Evolutionary conservation across 345 rosid species (phyloP).

Genomic region (Sisymbrium altissimum): DNA sequence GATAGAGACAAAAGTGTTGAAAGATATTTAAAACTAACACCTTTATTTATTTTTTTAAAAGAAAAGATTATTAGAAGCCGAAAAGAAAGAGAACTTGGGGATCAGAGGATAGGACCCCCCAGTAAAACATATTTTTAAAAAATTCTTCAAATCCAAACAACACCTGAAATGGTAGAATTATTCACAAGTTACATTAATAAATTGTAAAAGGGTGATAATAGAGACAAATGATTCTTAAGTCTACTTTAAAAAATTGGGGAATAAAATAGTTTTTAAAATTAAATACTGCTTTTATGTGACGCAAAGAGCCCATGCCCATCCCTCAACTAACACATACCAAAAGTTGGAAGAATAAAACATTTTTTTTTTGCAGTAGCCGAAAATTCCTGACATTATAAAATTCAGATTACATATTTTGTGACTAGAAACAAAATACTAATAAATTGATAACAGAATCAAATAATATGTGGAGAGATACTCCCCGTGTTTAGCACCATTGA

Average conservation of each 20-base stretch:
- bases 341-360: conserved; percentile 8
- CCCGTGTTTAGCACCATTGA: conserved; percentile 18
- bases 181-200: not conserved
- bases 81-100: conserved; percentile 30
- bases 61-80: not conserved
- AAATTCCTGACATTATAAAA: conserved; percentile 18
- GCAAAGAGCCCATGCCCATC: conserved; percentile 25
- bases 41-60: not conserved
- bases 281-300: not conserved
- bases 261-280: not conserved
- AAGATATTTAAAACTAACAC: conserved; percentile 20
- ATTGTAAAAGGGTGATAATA: not conserved
- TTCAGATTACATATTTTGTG: not conserved
- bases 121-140: not conserved
- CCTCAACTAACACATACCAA: conserved; percentile 2
- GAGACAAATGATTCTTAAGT: conserved; percentile 9
- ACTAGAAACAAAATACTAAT: not conserved
- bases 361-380: conserved; percentile 5
- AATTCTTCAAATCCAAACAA: conserved; percentile 9
- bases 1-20: conserved; percentile 27
- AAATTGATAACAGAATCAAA: conserved; percentile 11
- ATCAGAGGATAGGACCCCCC: conserved; percentile 32
- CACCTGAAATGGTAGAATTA: conserved; percentile 15
- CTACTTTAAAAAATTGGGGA: not conserved
- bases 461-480: not conserved